phyloP scores from a whole-genome alignment of 1,284 basidiomycete species.

The Ganoderma boninense region DNA sequence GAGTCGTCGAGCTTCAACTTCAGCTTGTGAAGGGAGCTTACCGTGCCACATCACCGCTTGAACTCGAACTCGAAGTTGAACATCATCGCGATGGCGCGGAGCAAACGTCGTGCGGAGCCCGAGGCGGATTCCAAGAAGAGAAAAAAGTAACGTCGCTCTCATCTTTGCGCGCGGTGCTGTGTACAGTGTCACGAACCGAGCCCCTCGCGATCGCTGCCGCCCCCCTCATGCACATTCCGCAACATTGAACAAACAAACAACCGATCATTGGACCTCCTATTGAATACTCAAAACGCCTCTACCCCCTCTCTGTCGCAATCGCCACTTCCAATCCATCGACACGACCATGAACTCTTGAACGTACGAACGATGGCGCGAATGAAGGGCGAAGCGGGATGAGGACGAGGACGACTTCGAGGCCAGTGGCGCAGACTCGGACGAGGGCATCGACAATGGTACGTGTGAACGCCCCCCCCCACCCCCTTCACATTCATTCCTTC shows the following conservation, averaged over 20 bases:
- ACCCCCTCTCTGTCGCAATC: background rate
- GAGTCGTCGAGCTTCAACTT: too few relatives aligned
- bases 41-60: background rate
- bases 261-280: too few relatives aligned
- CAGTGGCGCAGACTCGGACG: slow-evolving; percentile 37
- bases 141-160: slow-evolving; percentile 42
- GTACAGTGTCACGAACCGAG: slow-evolving; percentile 23
- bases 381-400: slow-evolving; percentile 43
- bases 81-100: slow-evolving; percentile 37
- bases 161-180: slow-evolving; percentile 11
- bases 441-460: slow-evolving; percentile 43
- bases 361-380: background rate
- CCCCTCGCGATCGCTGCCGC: background rate
- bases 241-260: too few relatives aligned
- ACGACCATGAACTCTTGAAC: background rate
- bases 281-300: background rate
- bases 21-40: background rate
- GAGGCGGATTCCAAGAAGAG: slow-evolving; percentile 38
- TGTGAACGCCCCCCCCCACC: too few relatives aligned
- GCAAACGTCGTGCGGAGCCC: slow-evolving; percentile 43
- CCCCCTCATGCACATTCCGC: background rate
- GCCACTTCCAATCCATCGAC: background rate
- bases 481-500: slow-evolving; percentile 2
- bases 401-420: slow-evolving; percentile 41
- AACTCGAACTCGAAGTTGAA: background rate